Conservation (phyloP, 129 eudicot species). For the Erigeron canadensis region DNA sequence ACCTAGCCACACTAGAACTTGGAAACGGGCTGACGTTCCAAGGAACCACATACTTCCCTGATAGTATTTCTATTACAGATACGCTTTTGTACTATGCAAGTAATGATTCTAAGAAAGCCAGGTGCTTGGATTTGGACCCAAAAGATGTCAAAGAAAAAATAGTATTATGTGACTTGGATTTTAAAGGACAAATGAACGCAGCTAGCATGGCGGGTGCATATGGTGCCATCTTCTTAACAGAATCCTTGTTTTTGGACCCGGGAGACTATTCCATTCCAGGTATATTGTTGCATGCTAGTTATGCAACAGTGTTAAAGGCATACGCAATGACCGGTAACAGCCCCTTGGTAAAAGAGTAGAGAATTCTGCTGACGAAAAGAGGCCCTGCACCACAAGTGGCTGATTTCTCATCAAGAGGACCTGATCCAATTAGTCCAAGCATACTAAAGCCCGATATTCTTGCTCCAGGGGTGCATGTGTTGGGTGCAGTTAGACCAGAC, state of each 20-base stretch:
- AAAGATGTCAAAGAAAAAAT: constrained; percentile 27
- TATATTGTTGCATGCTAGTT: constrained; percentile 15
- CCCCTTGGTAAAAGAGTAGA: constrained; percentile 31
- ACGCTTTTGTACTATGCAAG: constrained; percentile 17
- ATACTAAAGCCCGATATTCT: constrained; percentile 51
- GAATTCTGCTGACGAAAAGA: constrained; percentile 29
- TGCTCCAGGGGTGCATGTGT: constrained; percentile 50
- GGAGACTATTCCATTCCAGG: constrained; percentile 14
- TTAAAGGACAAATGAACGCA: constrained; percentile 1
- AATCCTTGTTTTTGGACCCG: constrained; percentile 5
- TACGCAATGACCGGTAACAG: constrained; percentile 28
- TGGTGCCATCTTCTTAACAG: constrained; percentile 34
- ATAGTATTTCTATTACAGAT: constrained; percentile 16
- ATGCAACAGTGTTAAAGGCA: constrained; percentile 16
- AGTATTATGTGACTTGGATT: constrained; percentile 27
- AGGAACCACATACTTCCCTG: constrained; percentile 32
- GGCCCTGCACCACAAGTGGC: constrained; percentile 43
- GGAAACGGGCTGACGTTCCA: constrained; percentile 30
- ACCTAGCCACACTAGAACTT: constrained; percentile 25
- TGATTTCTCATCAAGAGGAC: constrained; percentile 34
- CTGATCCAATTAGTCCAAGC: constrained; percentile 27
- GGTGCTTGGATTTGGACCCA: constrained; percentile 2
- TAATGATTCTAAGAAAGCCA: constrained; percentile 12
- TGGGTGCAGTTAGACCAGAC: constrained; percentile 41
- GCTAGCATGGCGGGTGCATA: constrained; percentile 20